These are phyloP conservation scores for Clitocybe nebularis DNA, from an alignment of 1,284 basidiomycete species.

Conservation along the genomic window DNA sequence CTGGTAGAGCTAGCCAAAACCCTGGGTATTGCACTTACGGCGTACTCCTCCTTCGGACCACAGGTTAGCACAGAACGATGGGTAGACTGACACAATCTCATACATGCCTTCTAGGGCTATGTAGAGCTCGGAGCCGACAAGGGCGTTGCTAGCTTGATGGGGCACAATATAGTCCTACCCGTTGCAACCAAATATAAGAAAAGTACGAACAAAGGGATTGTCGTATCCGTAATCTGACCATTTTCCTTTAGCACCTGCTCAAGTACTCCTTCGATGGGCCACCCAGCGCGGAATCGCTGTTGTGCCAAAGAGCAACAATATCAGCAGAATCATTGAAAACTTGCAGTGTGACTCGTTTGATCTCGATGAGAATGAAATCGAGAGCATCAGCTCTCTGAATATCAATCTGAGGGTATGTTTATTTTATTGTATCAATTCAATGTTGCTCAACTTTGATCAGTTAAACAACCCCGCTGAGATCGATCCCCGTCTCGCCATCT, in stretches of 20 bases:
- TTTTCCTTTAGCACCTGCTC: conserved; percentile 36
- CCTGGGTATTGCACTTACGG: conserved; percentile 68
- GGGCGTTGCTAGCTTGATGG: conserved; percentile 2
- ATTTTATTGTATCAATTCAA: conserved; percentile 5
- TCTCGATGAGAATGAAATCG: conserved; percentile 2
- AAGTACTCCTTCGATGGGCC: conserved; percentile 4
- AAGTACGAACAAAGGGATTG: conserved; percentile 35
- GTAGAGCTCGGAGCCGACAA: conserved; percentile 2
- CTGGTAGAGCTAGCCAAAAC: conserved; percentile 57
- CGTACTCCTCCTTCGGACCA: conserved; percentile 77
- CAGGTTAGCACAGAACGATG: conserved; percentile 14
- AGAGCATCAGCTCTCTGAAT: conserved; percentile 54
- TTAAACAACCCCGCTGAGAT: conserved; percentile 71
- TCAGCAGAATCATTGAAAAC: conserved; percentile 2
- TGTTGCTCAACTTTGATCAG: conserved; percentile 29
- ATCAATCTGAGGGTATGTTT: conserved; percentile 45
- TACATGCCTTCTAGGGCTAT: background rate
- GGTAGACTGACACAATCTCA: background rate
- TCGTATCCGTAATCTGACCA: conserved; percentile 28
- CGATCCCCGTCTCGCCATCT: conserved; percentile 61
- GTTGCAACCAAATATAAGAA: conserved; percentile 53
- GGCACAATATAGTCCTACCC: conserved; percentile 19
- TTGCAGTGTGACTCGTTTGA: conserved; percentile 49
- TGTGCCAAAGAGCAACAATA: conserved; percentile 44
- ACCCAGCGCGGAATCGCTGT: conserved; percentile 66